Evolutionary conservation across 106 monocot genomes (phyloP).

Genomic region (Phalaenopsis aphrodite): DNA sequence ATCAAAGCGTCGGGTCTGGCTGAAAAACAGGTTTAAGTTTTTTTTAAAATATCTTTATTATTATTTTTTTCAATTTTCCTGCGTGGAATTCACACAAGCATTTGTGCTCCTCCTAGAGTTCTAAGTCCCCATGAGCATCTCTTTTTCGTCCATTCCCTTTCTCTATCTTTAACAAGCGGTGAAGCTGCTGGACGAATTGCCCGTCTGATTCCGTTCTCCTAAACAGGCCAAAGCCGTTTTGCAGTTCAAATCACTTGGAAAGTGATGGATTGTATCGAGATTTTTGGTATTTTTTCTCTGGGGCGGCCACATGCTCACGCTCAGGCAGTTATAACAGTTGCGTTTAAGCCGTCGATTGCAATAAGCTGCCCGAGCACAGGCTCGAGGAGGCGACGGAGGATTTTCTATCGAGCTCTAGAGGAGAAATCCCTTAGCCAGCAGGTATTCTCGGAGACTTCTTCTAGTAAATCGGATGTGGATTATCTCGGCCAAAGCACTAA

Average conservation of each 20-base stretch:
- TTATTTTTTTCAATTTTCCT: too few relatives aligned
- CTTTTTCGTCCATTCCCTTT: too few relatives aligned
- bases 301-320: slow-evolving; percentile 4
- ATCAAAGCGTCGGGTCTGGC: too few relatives aligned
- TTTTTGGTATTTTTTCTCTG: slow-evolving; percentile 1
- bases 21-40: too few relatives aligned
- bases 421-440: slow-evolving; percentile 28
- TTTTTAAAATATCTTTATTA: too few relatives aligned
- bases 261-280: slow-evolving; percentile 35
- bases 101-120: too few relatives aligned
- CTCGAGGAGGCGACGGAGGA: slow-evolving; percentile 8
- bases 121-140: too few relatives aligned
- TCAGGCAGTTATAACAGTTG: not conserved
- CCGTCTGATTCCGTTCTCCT: not conserved
- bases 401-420: slow-evolving; percentile 27
- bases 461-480: slow-evolving; percentile 70
- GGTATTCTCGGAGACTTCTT: slow-evolving; percentile 75
- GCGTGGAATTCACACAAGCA: too few relatives aligned
- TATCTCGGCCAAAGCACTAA: slow-evolving; percentile 96
- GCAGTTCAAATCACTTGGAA: not conserved
- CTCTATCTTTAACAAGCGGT: not conserved
- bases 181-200: not conserved
- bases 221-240: not conserved
- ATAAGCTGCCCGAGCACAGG: slow-evolving; percentile 6
- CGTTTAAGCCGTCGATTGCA: not conserved